These are phyloP conservation scores for Fusarium bulbicola DNA, from an alignment of 2,329 filamentous ascomycete species.

Conservation along the genomic window DNA sequence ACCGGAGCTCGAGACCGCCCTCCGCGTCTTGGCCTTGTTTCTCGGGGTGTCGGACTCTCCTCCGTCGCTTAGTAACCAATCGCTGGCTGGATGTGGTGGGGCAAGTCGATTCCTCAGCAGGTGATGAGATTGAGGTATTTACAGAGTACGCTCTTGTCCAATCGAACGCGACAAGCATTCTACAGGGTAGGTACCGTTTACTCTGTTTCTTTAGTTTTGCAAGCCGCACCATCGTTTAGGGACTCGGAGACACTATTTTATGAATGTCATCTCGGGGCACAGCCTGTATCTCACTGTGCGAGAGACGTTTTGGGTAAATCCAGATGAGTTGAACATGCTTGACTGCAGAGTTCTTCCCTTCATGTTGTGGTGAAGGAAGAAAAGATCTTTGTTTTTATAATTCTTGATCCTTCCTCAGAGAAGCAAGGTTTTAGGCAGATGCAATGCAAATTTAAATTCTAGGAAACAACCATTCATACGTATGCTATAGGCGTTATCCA, in stretches of 20 bases:
- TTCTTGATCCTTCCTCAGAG: too few species aligned
- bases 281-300: neutral
- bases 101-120: neutral
- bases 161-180: neutral
- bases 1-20: neutral
- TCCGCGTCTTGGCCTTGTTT: neutral
- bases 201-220: neutral
- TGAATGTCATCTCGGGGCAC: neutral
- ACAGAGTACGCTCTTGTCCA: neutral
- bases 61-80: neutral
- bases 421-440: neutral
- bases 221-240: rapidly evolving
- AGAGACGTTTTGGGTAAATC: too few species aligned
- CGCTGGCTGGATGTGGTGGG: neutral
- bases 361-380: too few species aligned
- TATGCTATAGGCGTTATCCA: neutral
- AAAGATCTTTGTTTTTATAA: rapidly evolving
- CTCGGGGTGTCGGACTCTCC: neutral
- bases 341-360: rapidly evolving
- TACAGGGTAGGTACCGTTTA: neutral
- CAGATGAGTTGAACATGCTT: neutral
- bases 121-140: neutral
- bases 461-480: neutral
- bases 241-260: neutral
- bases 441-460: neutral